Evolutionary conservation across 176 grass and related monocot genomes (phyloP).

Genomic region (Rhynchospora tenuis): DNA sequence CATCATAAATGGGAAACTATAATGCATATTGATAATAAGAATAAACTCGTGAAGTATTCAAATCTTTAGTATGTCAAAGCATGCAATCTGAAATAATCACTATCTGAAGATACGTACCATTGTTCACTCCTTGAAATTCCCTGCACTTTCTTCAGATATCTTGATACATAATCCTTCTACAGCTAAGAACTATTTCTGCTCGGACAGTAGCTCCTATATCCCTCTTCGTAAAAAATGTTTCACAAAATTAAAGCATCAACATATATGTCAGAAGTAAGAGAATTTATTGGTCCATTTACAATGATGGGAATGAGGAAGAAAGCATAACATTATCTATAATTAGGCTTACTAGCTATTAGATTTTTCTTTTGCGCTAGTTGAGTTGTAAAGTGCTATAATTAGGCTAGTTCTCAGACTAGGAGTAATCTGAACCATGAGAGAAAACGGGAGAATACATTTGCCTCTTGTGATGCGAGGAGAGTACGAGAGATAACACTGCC

Average conservation of each 20-base stretch:
- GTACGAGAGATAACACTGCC: neutral
- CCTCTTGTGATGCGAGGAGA: neutral
- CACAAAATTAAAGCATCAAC: conserved; percentile 11
- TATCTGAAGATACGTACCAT: conserved; percentile 14
- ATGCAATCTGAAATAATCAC: neutral
- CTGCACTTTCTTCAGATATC: conserved; percentile 4
- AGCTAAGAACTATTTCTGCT: neutral
- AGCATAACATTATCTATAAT: conserved; percentile 13
- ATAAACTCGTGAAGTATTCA: neutral
- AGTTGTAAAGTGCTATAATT: conserved; percentile 19
- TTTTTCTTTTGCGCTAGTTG: conserved; percentile 14
- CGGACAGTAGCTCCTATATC: neutral
- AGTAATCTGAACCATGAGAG: conserved; percentile 2
- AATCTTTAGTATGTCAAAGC: neutral
- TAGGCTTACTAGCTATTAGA: conserved; percentile 13
- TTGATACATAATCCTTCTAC: neutral
- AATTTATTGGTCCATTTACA: conserved; percentile 13
- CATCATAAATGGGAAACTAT: neutral
- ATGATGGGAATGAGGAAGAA: neutral
- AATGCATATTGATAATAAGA: neutral
- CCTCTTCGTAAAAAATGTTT: neutral
- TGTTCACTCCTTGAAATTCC: conserved; percentile 1
- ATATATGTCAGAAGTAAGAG: neutral
- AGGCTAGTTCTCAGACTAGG: conserved; percentile 6
- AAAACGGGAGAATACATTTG: neutral